phyloP scores from a whole-genome alignment of 2,329 filamentous ascomycete species.

The Dothideomycetidae sp. region DNA sequence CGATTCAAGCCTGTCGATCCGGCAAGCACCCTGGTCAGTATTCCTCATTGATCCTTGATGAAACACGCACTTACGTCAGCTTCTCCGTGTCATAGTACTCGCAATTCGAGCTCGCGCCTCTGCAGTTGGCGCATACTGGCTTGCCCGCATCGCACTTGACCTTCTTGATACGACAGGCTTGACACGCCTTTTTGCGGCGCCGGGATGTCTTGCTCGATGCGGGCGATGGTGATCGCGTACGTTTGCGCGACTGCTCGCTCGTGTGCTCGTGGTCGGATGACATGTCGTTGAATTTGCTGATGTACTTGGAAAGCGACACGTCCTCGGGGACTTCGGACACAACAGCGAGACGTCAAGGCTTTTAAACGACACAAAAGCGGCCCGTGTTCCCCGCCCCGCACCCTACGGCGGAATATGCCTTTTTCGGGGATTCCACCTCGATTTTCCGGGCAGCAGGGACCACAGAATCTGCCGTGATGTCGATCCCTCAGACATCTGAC shows the following conservation, averaged over 20 bases:
- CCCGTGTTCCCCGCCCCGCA: no score
- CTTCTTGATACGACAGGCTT: constrained; percentile 18
- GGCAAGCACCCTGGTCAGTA: neutral
- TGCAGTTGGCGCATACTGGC: constrained; percentile 16
- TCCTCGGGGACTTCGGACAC: neutral
- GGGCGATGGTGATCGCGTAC: neutral
- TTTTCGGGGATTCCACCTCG: no score
- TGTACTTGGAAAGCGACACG: neutral
- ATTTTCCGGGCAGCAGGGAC: no score
- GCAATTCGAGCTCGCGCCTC: constrained; percentile 13
- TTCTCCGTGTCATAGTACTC: constrained; percentile 13
- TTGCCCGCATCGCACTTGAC: constrained; percentile 18
- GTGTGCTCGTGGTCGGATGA: no score
- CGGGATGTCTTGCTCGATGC: neutral
- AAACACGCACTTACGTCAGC: constrained; percentile 1
- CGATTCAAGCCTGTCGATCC: constrained; percentile 12
- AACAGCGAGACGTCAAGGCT: no score
- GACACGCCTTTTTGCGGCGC: constrained; percentile 17
- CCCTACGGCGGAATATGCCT: no score
- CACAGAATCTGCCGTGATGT: no score
- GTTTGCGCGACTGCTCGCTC: neutral
- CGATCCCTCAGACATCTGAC: no score
- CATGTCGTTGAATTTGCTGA: no score
- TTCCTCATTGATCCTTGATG: neutral
- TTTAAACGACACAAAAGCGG: no score